Percentiles rank a stretch among this genome's conserved stretches.
These are phyloP conservation scores for Rhodotorula sphaerocarpa DNA, from an alignment of 768 basidiomycete genomes.

Conservation along the genomic window DNA sequence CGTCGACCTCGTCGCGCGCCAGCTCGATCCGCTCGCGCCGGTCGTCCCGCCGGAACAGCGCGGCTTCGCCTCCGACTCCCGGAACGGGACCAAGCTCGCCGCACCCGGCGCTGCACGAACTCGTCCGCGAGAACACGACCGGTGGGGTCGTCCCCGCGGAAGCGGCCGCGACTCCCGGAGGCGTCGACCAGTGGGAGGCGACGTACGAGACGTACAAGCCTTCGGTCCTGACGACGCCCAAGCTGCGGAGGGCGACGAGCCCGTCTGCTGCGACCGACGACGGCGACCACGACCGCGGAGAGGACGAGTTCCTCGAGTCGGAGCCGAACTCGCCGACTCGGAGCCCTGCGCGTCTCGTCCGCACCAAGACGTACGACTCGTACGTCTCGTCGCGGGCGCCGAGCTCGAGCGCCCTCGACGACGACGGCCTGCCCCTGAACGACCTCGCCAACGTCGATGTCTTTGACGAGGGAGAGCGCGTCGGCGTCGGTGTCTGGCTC, in stretches of 20 bases:
- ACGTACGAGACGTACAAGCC: slow-evolving; percentile 29
- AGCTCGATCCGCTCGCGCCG: neutral
- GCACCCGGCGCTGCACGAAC: slow-evolving; percentile 21
- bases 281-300: neutral
- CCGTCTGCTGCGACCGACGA: neutral
- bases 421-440: neutral
- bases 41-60: neutral
- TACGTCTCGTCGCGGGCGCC: slow-evolving; percentile 5
- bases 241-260: slow-evolving; percentile 13
- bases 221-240: slow-evolving; percentile 7
- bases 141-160: slow-evolving; percentile 16
- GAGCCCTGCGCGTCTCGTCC: neutral
- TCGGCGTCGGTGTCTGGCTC: slow-evolving; percentile 60
- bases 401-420: neutral
- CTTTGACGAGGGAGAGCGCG: slow-evolving; percentile 61
- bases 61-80: neutral
- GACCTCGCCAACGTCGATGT: slow-evolving; percentile 41
- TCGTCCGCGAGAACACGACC: slow-evolving; percentile 27
- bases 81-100: slow-evolving; percentile 5
- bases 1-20: neutral
- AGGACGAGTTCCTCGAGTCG: slow-evolving; percentile 27
- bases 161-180: neutral
- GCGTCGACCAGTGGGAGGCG: slow-evolving; percentile 17
- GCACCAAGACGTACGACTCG: slow-evolving; percentile 12
- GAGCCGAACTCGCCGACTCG: slow-evolving; percentile 6